These are phyloP conservation scores for Metarhizium anisopliae DNA, from an alignment of 2,329 filamentous ascomycete genomes.

Conservation along the genomic window DNA sequence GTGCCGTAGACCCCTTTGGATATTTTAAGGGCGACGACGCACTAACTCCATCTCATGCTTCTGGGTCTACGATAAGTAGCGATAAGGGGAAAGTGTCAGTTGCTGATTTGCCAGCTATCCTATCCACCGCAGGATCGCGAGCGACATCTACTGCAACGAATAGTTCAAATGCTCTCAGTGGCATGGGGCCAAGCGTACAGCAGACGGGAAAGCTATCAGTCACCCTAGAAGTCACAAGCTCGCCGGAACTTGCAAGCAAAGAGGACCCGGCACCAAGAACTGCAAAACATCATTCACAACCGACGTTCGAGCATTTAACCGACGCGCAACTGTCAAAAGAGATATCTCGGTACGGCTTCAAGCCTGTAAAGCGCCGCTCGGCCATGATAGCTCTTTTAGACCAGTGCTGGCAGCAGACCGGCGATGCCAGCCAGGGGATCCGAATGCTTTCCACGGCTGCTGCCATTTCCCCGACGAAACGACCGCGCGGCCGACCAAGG, in stretches of 20 bases:
- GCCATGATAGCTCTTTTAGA: slow-evolving; percentile 63
- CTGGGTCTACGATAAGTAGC: neutral
- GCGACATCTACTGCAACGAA: neutral
- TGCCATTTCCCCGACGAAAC: slow-evolving; percentile 12
- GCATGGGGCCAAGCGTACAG: neutral
- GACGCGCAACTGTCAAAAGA: slow-evolving; percentile 54
- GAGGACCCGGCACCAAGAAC: neutral
- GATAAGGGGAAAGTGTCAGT: slow-evolving; percentile 12
- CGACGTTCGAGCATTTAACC: slow-evolving; percentile 53
- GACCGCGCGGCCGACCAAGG: slow-evolving; percentile 24
- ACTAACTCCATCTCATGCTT: neutral
- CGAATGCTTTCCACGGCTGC: slow-evolving; percentile 1
- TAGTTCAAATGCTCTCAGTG: slow-evolving; percentile 6
- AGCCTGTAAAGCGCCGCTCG: slow-evolving; percentile 56
- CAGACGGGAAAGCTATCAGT: neutral
- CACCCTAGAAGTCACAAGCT: neutral
- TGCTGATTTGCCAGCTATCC: slow-evolving; percentile 15
- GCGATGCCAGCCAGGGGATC: slow-evolving; percentile 15
- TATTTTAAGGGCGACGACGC: slow-evolving; percentile 18
- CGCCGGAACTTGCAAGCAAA: slow-evolving; percentile 1
- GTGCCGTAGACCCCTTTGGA: slow-evolving; percentile 29
- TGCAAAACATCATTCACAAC: slow-evolving; percentile 21
- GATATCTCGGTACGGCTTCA: slow-evolving; percentile 61
- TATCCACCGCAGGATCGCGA: slow-evolving; percentile 4
- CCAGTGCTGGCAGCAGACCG: slow-evolving; percentile 61